Evolutionary conservation across 495 filamentous ascomycete species (phyloP).

Genomic region (Neurospora sp.): DNA sequence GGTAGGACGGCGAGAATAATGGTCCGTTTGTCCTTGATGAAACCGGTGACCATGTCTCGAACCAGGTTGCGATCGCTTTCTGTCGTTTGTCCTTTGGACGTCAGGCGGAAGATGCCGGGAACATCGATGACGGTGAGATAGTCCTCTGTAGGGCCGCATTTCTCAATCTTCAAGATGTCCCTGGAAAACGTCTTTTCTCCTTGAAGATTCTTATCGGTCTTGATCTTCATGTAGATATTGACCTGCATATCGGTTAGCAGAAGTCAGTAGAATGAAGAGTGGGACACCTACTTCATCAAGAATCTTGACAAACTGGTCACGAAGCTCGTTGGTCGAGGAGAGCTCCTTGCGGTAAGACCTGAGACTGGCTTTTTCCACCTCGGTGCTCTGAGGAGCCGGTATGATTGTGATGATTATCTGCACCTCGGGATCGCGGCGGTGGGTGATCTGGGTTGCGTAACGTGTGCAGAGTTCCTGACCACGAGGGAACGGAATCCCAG

Average conservation of each 20-base stretch:
- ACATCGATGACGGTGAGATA: constrained; percentile 55
- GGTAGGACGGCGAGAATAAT: constrained; percentile 51
- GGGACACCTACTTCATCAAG: constrained; percentile 13
- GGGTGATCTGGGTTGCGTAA: constrained; percentile 47
- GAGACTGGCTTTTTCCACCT: constrained; percentile 8
- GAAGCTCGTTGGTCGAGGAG: constrained; percentile 7
- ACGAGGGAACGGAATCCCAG: constrained; percentile 37
- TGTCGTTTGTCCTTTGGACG: constrained; percentile 35
- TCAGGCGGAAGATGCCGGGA: constrained; percentile 53
- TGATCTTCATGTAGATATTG: constrained; percentile 28
- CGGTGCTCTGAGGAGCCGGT: constrained; percentile 23
- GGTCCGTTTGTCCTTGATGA: constrained; percentile 38
- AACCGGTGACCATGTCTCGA: constrained; percentile 40
- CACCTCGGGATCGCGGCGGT: constrained; percentile 15
- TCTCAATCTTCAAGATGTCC: constrained; percentile 47
- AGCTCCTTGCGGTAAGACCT: constrained; percentile 7
- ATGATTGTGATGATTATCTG: constrained; percentile 32
- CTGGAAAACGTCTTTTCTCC: constrained; percentile 30
- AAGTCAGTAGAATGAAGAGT: not conserved
- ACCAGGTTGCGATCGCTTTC: constrained; percentile 42
- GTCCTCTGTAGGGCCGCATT: constrained; percentile 42
- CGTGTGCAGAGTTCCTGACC: constrained; percentile 40
- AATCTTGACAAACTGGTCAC: constrained; percentile 13
- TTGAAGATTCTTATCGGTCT: constrained; percentile 10
- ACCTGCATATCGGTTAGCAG: constrained; percentile 14